phyloP scores from a whole-genome alignment of 2,329 filamentous ascomycete species.

The Ophiostoma sp. region DNA sequence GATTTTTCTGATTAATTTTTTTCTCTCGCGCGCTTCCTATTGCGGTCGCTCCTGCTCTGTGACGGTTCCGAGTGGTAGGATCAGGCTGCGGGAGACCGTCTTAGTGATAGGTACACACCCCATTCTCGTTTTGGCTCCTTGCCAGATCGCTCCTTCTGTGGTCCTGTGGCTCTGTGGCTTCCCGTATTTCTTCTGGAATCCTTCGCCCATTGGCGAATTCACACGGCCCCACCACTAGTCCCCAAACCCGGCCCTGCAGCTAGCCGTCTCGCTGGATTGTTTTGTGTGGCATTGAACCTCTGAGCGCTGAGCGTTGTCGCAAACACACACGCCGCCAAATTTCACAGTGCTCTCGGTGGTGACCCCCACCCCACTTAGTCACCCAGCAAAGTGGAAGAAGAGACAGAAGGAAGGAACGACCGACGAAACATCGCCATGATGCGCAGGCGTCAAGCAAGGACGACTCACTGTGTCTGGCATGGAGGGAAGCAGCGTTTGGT shows the following conservation, averaged over 20 bases:
- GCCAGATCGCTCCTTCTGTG: not conserved
- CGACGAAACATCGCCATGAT: not conserved
- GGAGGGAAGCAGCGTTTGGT: slow-evolving; percentile 2
- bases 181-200: not conserved
- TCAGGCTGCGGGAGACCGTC: slow-evolving; percentile 2
- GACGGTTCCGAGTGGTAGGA: slow-evolving; percentile 8
- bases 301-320: not conserved
- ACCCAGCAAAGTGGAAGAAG: slow-evolving; percentile 2
- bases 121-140: not conserved
- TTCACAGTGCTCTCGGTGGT: not conserved
- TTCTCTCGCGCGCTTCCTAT: not conserved
- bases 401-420: not conserved
- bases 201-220: slow-evolving; percentile 4
- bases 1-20: slow-evolving; percentile 24
- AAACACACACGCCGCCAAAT: not conserved
- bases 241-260: slow-evolving; percentile 1
- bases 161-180: not conserved
- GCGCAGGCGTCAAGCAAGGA: not conserved
- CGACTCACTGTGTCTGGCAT: not conserved
- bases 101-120: slow-evolving; percentile 11
- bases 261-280: slow-evolving; percentile 4
- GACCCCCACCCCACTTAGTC: slow-evolving; percentile 22
- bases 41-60: slow-evolving; percentile 8
- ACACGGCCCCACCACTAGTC: slow-evolving; percentile 10
- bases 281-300: not conserved